Evolutionary conservation across 2,329 filamentous ascomycete species (phyloP).

Genomic region (Madurella mycetomatis): DNA sequence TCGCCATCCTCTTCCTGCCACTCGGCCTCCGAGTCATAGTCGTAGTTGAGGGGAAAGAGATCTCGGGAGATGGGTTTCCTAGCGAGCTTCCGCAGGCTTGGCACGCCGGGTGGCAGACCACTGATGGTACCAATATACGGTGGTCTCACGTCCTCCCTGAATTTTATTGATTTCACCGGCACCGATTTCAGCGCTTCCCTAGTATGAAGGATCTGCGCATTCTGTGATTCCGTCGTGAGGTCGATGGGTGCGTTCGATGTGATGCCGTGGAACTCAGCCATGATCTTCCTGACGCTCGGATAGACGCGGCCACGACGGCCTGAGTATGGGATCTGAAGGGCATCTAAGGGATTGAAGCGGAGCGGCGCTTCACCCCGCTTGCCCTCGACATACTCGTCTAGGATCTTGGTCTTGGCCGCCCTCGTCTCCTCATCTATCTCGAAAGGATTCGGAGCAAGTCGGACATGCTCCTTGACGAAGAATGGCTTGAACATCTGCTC

Average conservation of each 20-base stretch:
- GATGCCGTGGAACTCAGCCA: slow-evolving; percentile 48
- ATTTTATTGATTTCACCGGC: slow-evolving; percentile 59
- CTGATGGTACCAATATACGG: slow-evolving; percentile 72
- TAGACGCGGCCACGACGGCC: slow-evolving; percentile 43
- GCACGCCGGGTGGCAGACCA: slow-evolving; percentile 46
- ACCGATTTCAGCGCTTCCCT: slow-evolving; percentile 46
- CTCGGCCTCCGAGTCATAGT: slow-evolving; percentile 81
- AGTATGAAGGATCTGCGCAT: slow-evolving; percentile 35
- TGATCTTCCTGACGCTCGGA: slow-evolving; percentile 56
- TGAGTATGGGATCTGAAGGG: slow-evolving; percentile 43
- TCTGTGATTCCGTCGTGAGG: slow-evolving; percentile 39
- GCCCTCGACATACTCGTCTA: slow-evolving; percentile 50
- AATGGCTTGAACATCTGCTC: slow-evolving; percentile 75
- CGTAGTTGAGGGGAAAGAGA: slow-evolving; percentile 67
- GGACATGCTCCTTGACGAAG: slow-evolving; percentile 68
- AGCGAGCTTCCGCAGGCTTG: slow-evolving; percentile 48
- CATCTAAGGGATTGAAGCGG: slow-evolving; percentile 42
- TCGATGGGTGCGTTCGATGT: slow-evolving; percentile 30
- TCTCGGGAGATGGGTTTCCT: slow-evolving; percentile 48
- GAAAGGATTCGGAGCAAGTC: slow-evolving; percentile 59
- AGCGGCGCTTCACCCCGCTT: slow-evolving; percentile 43
- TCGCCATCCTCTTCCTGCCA: slow-evolving; percentile 76
- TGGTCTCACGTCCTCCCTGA: slow-evolving; percentile 62
- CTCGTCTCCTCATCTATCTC: slow-evolving; percentile 55
- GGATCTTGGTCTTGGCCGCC: slow-evolving; percentile 44